A percentile compares a stretch with the other conserved stretches of the same genome.
These are phyloP conservation scores for Colletotrichum tanaceti DNA, from an alignment of 2,329 filamentous ascomycete species.

Conservation along the genomic window DNA sequence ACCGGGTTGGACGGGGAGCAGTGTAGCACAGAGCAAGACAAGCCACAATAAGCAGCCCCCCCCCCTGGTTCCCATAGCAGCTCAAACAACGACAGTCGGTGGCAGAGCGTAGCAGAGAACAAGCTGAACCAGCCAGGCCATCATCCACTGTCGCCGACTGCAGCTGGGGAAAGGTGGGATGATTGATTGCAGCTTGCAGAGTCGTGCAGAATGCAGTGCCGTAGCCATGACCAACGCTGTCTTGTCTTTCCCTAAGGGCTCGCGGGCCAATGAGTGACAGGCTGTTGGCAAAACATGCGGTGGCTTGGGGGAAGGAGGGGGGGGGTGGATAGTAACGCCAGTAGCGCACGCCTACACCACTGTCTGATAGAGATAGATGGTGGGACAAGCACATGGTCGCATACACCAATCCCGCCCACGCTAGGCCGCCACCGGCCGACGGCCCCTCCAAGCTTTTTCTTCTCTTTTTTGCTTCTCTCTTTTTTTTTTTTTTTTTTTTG, in stretches of 20 bases:
- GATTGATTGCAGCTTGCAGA: conserved; percentile 33
- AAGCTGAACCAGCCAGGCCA: not conserved
- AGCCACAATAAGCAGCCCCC: conserved; percentile 21
- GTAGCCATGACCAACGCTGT: conserved; percentile 25
- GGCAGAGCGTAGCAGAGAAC: not conserved
- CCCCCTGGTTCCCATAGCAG: not conserved
- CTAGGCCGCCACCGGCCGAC: conserved; percentile 38
- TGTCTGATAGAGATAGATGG: conserved; percentile 32
- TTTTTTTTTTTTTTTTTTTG: conserved; percentile 14
- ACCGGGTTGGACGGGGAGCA: conserved; percentile 1
- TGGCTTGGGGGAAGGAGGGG: not conserved
- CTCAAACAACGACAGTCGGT: conserved; percentile 11
- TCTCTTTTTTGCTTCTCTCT: too few species aligned
- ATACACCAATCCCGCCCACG: conserved; percentile 16
- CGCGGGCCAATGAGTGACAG: conserved; percentile 29
- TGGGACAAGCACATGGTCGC: conserved; percentile 30
- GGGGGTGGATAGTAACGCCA: conserved; percentile 22
- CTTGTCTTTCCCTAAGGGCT: not conserved
- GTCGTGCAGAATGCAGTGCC: conserved; percentile 27
- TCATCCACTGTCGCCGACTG: conserved; percentile 18
- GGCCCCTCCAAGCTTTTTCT: conserved; percentile 35
- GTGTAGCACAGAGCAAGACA: conserved; percentile 13
- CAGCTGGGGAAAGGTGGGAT: conserved; percentile 10
- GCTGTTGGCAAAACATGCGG: conserved; percentile 34
- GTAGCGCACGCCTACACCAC: conserved; percentile 9